Conservation (phyloP, 495 filamentous ascomycete species). For the Neurospora tetrasperma region DNA sequence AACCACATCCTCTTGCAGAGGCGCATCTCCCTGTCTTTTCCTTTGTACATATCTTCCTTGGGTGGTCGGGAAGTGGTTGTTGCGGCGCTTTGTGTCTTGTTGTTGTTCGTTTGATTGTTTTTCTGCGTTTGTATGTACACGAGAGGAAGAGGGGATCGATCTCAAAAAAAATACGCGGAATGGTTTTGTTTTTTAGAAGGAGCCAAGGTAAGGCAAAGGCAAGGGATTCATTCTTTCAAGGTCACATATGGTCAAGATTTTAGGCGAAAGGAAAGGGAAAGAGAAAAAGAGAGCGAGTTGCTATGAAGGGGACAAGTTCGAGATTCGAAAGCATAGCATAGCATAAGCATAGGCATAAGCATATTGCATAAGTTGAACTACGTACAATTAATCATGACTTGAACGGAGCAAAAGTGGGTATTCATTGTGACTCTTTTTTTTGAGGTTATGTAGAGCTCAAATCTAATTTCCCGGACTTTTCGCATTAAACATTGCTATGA, state of each 20-base stretch:
- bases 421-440: not conserved
- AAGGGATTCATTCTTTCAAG: not conserved
- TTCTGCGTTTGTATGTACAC: not conserved
- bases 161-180: not conserved
- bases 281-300: not conserved
- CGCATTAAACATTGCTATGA: not conserved
- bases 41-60: not conserved
- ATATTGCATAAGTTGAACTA: not conserved
- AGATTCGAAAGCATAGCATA: not conserved
- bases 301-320: not conserved
- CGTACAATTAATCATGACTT: not conserved
- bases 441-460: not conserved
- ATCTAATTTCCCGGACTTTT: not conserved
- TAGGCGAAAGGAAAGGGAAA: not conserved
- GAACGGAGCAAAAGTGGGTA: not conserved
- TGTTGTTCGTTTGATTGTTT: not conserved
- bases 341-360: not conserved
- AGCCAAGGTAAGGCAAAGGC: not conserved
- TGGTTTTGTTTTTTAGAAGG: not conserved
- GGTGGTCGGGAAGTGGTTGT: not conserved
- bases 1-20: not conserved
- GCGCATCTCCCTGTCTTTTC: not conserved
- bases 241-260: not conserved
- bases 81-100: not conserved
- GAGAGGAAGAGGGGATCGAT: not conserved